phyloP scores from a whole-genome alignment of 176 grass and related monocot genomes.

The Triticum turgidum region DNA sequence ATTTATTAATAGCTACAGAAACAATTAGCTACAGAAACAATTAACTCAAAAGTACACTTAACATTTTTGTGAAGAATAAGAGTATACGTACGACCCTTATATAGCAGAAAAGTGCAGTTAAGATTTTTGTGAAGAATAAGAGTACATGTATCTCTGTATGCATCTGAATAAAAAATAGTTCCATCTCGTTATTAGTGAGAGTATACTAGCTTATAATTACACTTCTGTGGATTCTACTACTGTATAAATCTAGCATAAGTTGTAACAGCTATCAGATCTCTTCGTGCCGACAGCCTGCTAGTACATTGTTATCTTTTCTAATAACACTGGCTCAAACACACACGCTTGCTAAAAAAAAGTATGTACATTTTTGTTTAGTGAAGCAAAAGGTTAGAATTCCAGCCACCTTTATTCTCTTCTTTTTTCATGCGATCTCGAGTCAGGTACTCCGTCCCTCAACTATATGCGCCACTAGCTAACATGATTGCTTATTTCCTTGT shows the following conservation, averaged over 20 bases:
- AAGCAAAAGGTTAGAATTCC: conserved; percentile 18
- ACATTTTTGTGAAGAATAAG: no score
- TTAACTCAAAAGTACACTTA: no score
- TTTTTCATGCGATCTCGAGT: neutral
- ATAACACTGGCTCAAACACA: neutral
- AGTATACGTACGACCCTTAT: neutral
- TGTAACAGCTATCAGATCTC: neutral
- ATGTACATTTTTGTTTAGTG: neutral
- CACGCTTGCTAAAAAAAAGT: neutral
- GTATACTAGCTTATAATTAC: neutral
- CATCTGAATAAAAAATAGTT: conserved; percentile 8
- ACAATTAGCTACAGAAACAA: neutral
- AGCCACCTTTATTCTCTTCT: neutral
- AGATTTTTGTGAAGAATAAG: no score
- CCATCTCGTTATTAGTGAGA: neutral
- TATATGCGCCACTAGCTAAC: conserved; percentile 13
- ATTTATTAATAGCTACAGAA: neutral
- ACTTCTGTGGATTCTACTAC: neutral
- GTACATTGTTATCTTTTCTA: neutral
- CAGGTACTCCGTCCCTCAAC: neutral
- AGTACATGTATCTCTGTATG: neutral
- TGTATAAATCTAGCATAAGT: neutral
- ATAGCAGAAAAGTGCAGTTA: neutral
- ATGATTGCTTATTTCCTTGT: conserved; percentile 28
- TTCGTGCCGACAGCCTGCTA: no score